phyloP scores from a whole-genome alignment of 331 rosid species.

The Dryas integrifolia region DNA sequence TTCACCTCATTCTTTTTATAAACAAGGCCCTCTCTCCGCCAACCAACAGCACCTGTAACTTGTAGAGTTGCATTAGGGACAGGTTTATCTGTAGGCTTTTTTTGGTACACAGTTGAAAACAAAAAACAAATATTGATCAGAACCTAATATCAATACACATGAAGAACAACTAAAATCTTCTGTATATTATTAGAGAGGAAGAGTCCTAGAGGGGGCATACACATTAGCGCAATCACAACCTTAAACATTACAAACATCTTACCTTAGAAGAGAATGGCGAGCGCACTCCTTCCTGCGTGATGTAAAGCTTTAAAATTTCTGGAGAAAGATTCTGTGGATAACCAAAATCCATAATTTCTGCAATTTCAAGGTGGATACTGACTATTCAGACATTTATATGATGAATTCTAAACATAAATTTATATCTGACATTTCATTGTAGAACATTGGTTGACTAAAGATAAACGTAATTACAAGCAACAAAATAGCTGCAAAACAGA shows the following conservation, averaged over 20 bases:
- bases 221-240: not conserved
- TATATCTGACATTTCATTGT: conserved; percentile 14
- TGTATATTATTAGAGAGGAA: not conserved
- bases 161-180: not conserved
- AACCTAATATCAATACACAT: not conserved
- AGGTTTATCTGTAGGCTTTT: conserved; percentile 77
- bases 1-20: conserved; percentile 95
- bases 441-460: not conserved
- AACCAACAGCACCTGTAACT: conserved; percentile 99
- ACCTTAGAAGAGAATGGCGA: conserved; percentile 99
- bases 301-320: conserved; percentile 92
- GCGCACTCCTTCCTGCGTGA: conserved; percentile 99
- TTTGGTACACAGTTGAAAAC: conserved; percentile 17
- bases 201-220: not conserved
- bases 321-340: conserved; percentile 99
- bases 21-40: conserved; percentile 98
- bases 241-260: conserved; percentile 20
- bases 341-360: conserved; percentile 99
- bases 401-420: not conserved
- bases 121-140: conserved; percentile 26
- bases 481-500: not conserved
- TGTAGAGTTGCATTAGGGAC: conserved; percentile 98
- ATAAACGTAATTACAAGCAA: not conserved
- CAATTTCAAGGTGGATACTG: conserved; percentile 30
- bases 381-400: conserved; percentile 21